These are phyloP conservation scores for Pythium aristosporum DNA, from an alignment of 352 stramenopile genomes.

Conservation along the genomic window DNA sequence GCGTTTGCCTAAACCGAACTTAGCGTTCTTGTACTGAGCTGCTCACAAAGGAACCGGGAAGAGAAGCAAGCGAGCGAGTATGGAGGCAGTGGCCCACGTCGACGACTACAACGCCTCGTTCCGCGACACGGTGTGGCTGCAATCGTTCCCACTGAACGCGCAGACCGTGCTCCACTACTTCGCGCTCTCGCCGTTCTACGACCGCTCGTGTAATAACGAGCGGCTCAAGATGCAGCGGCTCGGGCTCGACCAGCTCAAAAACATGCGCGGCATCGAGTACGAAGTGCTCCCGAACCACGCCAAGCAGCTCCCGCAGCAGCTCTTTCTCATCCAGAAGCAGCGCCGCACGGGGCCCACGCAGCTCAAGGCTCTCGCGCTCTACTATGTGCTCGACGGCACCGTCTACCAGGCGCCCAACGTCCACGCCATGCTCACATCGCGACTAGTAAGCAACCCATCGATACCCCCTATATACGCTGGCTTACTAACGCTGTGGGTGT, in stretches of 20 bases:
- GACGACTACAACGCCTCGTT: constrained; percentile 90
- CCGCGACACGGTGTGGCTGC: constrained; percentile 86
- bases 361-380: constrained; percentile 80
- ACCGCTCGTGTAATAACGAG: constrained; percentile 89
- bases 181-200: constrained; percentile 86
- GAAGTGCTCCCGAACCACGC: constrained; percentile 78
- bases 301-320: constrained; percentile 85
- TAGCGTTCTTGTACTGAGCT: constrained; percentile 3
- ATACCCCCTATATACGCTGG: background rate
- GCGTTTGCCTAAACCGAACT: constrained; percentile 3
- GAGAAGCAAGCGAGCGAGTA: constrained; percentile 14
- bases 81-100: constrained; percentile 70
- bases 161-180: constrained; percentile 90
- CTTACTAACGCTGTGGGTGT: background rate
- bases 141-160: constrained; percentile 77
- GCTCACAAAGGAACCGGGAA: background rate
- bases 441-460: constrained; percentile 44
- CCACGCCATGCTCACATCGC: constrained; percentile 85
- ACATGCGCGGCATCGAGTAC: constrained; percentile 88
- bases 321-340: constrained; percentile 89
- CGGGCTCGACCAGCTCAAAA: constrained; percentile 84
- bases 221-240: constrained; percentile 89
- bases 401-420: constrained; percentile 89
- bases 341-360: constrained; percentile 70
- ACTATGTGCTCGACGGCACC: constrained; percentile 87